Base-by-base conservation (phyloP, 2,329 filamentous ascomycete species). In the Colletotrichum neosansevieriae region DNA sequence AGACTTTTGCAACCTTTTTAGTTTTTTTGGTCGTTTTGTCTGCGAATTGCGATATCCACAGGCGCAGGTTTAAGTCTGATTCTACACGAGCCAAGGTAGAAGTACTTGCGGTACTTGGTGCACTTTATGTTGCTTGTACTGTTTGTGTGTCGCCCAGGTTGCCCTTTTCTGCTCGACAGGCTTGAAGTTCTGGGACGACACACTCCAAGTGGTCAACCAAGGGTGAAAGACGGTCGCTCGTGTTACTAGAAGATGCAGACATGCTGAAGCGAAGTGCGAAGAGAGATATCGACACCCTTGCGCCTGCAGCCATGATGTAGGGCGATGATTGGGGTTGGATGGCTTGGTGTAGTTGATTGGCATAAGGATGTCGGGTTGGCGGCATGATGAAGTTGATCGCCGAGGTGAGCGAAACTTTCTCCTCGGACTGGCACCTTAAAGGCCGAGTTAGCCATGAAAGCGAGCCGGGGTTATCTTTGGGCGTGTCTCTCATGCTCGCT, bases 1-100 rank as follows among this genome's bases (percentile, higher is more conserved):
- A 38, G 53, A 49, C 40, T 59, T 42, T 50, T 68, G 54, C 61
- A 68, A 38, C 47, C 24, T 40, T 38, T 36, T 65, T 54, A 29
- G 32, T 54, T 65, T 65, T 61, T 67, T 44, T 54, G 45, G 60
- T 65, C 40, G 53, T 65, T 65, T 65, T 34, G 4, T 32, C 40
- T 21, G 21, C 17, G 38, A 17, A 65, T 68, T 65, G 47, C 47
- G 61, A 65, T 56, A 68, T 65, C 60, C 65, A 68, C 61, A 44
- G 15, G 42, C 40, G 40, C 47, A 4, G 54, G 61, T 44, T 65
- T 59, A 54, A 50, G 17, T 9, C 19, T 42, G 47, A 13, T 17
- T 49, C 42, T 21, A 17, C 42, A 36, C 24, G 34, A 50, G 21
- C 13, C 29, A 13, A 67, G 45, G 67, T 69, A 69, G 63, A 29